Percentiles rank a stretch among this genome's conserved stretches.
Evolutionary conservation across 108 stramenopile species (phyloP).

Genomic region (Ochromonas danica): DNA sequence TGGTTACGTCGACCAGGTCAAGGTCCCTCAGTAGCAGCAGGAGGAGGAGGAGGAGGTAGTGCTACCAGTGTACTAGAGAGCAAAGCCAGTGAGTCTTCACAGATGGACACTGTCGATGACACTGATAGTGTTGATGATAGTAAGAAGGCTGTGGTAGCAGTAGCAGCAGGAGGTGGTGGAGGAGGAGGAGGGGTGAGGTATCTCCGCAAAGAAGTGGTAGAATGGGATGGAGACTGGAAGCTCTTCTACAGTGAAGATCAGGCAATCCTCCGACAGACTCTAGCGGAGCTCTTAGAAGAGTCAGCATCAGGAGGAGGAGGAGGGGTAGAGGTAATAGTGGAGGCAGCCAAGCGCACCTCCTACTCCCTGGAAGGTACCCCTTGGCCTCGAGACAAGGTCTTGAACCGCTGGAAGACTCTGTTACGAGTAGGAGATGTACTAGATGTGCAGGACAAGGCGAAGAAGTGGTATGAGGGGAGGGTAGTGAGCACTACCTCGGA

Average conservation of each 20-base stretch:
- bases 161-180: too few relatives aligned
- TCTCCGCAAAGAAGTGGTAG: not conserved
- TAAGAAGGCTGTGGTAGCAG: not conserved
- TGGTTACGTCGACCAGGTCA: too few relatives aligned
- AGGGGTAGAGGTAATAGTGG: not conserved
- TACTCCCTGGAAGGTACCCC: not conserved
- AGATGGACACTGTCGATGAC: not conserved
- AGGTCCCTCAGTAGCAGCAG: too few relatives aligned
- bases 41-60: too few relatives aligned
- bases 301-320: not conserved
- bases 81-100: not conserved
- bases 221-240: slow-evolving; percentile 16
- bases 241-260: too few relatives aligned
- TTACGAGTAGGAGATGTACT: not conserved
- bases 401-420: not conserved
- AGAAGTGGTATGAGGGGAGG: not conserved
- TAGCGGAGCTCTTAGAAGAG: not conserved
- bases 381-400: not conserved
- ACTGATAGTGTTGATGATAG: not conserved
- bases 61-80: too few relatives aligned
- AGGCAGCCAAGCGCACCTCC: not conserved
- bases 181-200: too few relatives aligned
- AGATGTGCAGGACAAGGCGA: not conserved
- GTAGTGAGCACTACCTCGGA: not conserved
- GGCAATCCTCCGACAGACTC: not conserved